phyloP scores from a whole-genome alignment of 495 filamentous ascomycete genomes.

The Chaetomidium leptoderma region DNA sequence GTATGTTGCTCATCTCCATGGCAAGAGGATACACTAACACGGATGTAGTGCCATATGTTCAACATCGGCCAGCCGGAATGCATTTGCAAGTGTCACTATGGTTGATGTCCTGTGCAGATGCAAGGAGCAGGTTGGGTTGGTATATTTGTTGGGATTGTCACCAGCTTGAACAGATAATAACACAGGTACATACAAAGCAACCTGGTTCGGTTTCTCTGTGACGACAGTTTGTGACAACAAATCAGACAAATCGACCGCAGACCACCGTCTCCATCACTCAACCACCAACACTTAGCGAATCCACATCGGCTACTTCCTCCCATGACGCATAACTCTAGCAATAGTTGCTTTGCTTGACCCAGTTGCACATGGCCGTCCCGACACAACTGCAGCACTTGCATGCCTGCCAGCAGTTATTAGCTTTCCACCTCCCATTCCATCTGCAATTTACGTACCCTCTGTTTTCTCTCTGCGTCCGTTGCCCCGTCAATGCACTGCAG shows the following conservation, averaged over 20 bases:
- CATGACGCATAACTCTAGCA: too few relatives aligned
- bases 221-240: too few relatives aligned
- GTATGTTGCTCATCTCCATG: not conserved
- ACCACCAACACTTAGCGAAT: too few relatives aligned
- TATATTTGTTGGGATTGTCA: too few relatives aligned
- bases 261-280: too few relatives aligned
- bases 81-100: constrained; percentile 1
- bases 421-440: not conserved
- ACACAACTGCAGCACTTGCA: constrained; percentile 41
- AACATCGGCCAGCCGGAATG: not conserved
- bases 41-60: not conserved
- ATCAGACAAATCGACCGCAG: too few relatives aligned
- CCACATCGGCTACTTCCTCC: not conserved
- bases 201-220: too few relatives aligned
- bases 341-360: constrained; percentile 25
- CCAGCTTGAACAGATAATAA: too few relatives aligned
- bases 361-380: constrained; percentile 35
- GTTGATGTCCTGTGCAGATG: too few relatives aligned
- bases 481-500: constrained; percentile 39
- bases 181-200: too few relatives aligned
- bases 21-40: not conserved
- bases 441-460: constrained; percentile 26
- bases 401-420: constrained; percentile 24
- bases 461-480: constrained; percentile 31
- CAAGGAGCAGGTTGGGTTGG: not conserved